Evolutionary conservation across 768 basidiomycete species (phyloP), one percentile per base, ranked within the genome.

Genomic region (Rhodocollybia butyracea): DNA sequence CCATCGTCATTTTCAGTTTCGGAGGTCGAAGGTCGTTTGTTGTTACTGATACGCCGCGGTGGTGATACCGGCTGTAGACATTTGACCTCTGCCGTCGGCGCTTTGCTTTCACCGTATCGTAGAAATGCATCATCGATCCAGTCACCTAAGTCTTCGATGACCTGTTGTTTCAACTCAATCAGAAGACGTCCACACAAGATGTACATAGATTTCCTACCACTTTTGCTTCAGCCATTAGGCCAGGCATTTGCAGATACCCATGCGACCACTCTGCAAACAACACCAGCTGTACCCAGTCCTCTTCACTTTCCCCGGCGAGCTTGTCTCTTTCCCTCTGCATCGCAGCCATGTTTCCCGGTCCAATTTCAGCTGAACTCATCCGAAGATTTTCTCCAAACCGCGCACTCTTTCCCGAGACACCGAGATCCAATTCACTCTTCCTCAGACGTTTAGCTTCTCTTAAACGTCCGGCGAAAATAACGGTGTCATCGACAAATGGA

Each of bases 241-340:
- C 74, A 36, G 88, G 81, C 96, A 99, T 99, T 75, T 97, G 96
- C 63, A 96, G 79, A 73, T 94, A 98, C 34, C 94, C 96, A 69
- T 97, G 94, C 63, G 91, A 93, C 97, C 95, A 98, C 46, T 95
- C 95, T 29, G 91, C 89, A 70, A 96, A 92, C 55, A 98, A 81
- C 60, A 91, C 85, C 78, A 94, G 86, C 68, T 90, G 88, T 21
- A 97, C 93, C 94, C 94, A 95, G 67, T 97, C 94, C 59, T 91
- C 86, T 57, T 98, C 97, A 48, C 77, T 83, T 72, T 97, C 89
- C 22, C 76, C 66, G 3, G 73, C 74, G 42, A 91, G 75, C 57
- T 76, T 74, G 45, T 85, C 82, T 52, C 82, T 75, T 66, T 91
- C 89, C 58, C 73, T 74, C 63, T 73, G 76, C 72, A 86, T 68